These are phyloP conservation scores for Apiotrichum domesticum DNA, from an alignment of 1,284 basidiomycete species.

Conservation along the genomic window DNA sequence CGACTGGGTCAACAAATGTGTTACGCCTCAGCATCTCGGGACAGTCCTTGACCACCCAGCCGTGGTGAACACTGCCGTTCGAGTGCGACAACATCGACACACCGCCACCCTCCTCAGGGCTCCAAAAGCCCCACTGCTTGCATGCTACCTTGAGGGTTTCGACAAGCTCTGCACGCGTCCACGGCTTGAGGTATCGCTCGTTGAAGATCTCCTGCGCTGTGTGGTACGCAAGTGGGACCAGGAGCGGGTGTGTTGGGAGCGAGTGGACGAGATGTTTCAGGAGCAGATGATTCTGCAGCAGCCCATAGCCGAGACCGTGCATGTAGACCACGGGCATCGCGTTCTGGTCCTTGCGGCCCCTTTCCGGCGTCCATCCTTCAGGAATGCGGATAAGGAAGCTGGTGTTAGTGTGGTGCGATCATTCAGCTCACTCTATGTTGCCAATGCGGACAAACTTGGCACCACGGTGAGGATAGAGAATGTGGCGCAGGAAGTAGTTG, in stretches of 20 bases:
- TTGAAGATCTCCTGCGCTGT: constrained; percentile 80
- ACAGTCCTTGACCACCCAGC: constrained; percentile 63
- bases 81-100: constrained; percentile 79
- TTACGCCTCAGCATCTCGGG: constrained; percentile 64
- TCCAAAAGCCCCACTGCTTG: constrained; percentile 58
- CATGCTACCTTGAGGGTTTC: constrained; percentile 58
- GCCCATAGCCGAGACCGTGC: constrained; percentile 66
- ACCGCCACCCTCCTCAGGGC: constrained; percentile 47
- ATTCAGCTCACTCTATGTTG: constrained; percentile 49
- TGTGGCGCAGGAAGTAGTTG: constrained; percentile 45
- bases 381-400: constrained; percentile 73
- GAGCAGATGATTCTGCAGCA: constrained; percentile 47
- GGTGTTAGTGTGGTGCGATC: background rate
- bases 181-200: constrained; percentile 62
- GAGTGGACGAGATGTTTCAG: constrained; percentile 42
- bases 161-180: constrained; percentile 58
- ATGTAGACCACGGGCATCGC: constrained; percentile 71
- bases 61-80: constrained; percentile 52
- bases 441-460: constrained; percentile 35
- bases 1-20: constrained; percentile 76
- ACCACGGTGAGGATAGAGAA: constrained; percentile 31
- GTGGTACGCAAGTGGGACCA: constrained; percentile 75
- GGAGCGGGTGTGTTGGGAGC: constrained; percentile 63
- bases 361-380: constrained; percentile 55
- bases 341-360: constrained; percentile 29